Percentiles rank a stretch among this genome's conserved stretches.
These are phyloP conservation scores for Neobulgaria alba DNA, from an alignment of 2,329 filamentous ascomycete species.

Conservation along the genomic window DNA sequence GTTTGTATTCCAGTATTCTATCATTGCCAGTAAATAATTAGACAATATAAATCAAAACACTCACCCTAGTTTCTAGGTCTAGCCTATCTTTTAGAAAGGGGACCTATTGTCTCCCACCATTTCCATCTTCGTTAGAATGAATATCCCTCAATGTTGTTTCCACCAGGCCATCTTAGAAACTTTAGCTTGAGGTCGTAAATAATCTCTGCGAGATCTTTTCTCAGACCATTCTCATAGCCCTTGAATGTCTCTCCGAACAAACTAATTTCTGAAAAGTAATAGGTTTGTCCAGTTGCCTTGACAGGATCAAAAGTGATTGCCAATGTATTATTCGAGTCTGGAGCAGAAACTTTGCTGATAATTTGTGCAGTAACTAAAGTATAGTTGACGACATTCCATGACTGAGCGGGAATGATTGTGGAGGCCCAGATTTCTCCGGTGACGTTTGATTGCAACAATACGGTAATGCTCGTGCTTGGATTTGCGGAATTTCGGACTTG, in stretches of 20 bases:
- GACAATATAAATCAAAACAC: slow-evolving; percentile 6
- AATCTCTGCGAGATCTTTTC: slow-evolving; percentile 45
- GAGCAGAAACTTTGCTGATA: slow-evolving; percentile 9
- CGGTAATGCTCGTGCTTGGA: too few species aligned
- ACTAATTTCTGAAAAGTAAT: slow-evolving; percentile 50
- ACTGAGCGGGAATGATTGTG: slow-evolving; percentile 18
- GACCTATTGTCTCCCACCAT: slow-evolving; percentile 34
- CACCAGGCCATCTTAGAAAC: slow-evolving; percentile 56
- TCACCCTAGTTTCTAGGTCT: slow-evolving; percentile 35
- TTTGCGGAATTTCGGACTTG: too few species aligned
- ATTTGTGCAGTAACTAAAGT: slow-evolving; percentile 16
- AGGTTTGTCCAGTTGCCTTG: slow-evolving; percentile 24
- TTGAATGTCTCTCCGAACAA: slow-evolving; percentile 54
- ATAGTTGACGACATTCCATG: slow-evolving; percentile 34
- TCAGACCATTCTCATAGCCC: slow-evolving; percentile 45
- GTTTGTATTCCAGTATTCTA: slow-evolving; percentile 33
- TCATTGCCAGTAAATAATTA: slow-evolving; percentile 14
- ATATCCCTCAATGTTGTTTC: slow-evolving; percentile 44
- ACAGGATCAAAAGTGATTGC: slow-evolving; percentile 44
- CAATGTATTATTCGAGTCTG: slow-evolving; percentile 43
- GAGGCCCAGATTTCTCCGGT: slow-evolving; percentile 24
- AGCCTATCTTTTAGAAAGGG: slow-evolving; percentile 26
- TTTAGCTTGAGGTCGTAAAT: slow-evolving; percentile 43
- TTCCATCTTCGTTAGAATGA: slow-evolving; percentile 23
- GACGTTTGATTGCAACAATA: slow-evolving; percentile 23